A percentile compares a stretch with the other conserved stretches of the same genome.
Evolutionary conservation across 345 rosid species (phyloP).

Genomic region (Citrus sp.): DNA sequence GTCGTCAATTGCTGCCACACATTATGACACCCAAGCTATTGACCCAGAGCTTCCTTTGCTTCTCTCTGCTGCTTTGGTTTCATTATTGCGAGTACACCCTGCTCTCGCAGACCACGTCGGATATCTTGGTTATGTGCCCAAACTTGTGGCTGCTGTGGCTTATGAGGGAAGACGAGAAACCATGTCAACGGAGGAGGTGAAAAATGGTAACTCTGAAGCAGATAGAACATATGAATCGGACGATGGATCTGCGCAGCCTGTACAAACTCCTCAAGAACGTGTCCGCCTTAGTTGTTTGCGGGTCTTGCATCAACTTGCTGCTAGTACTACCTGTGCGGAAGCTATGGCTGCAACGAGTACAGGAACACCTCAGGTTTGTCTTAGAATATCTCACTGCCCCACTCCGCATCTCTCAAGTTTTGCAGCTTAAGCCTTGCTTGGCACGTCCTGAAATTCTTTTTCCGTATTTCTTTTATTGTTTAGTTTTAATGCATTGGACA

Average conservation of each 20-base stretch:
- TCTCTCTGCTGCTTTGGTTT: slow-evolving; percentile 98
- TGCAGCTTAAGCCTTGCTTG: not conserved
- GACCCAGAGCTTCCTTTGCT: slow-evolving; percentile 95
- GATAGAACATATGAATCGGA: slow-evolving; percentile 48
- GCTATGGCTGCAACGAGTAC: slow-evolving; percentile 99
- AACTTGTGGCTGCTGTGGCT: slow-evolving; percentile 97
- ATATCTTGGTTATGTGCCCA: slow-evolving; percentile 96
- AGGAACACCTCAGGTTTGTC: slow-evolving; percentile 80
- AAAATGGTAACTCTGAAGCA: slow-evolving; percentile 40
- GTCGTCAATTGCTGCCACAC: slow-evolving; percentile 89
- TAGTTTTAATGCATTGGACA: not conserved
- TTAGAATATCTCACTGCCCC: not conserved
- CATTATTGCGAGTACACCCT: slow-evolving; percentile 96
- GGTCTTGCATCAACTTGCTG: slow-evolving; percentile 96
- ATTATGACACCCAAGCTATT: slow-evolving; percentile 68
- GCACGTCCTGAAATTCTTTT: not conserved
- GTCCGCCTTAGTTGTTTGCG: slow-evolving; percentile 99
- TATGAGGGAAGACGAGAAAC: slow-evolving; percentile 90
- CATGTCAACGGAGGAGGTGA: slow-evolving; percentile 72
- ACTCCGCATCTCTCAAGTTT: not conserved
- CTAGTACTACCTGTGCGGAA: slow-evolving; percentile 95
- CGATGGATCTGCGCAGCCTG: slow-evolving; percentile 51
- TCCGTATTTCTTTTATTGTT: not conserved
- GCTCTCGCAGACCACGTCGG: slow-evolving; percentile 98
- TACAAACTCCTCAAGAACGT: slow-evolving; percentile 90